Base-by-base conservation (phyloP, 2,329 filamentous ascomycete species). In the Xylaria sp. region DNA sequence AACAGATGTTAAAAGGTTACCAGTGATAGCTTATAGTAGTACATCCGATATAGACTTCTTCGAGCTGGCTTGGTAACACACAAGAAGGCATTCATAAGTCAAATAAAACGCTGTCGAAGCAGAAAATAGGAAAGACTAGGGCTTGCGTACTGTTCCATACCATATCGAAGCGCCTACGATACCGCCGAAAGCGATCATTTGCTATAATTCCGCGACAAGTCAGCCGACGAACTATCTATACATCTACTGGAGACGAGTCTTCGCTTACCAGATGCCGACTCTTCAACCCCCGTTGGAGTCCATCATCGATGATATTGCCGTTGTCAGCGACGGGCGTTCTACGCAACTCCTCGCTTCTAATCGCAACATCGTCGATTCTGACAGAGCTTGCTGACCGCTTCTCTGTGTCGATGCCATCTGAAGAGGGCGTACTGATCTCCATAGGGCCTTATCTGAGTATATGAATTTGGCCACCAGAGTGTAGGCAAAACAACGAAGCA, bases 141-240 rank as follows among this genome's bases (percentile, higher is more conserved):
- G 39, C 15, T 6, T 46, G 23, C 56, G 56, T 58, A 58, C 56
- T 0, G 77, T 78, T 9, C 77, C 73, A 58, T 74, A 76, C 74
- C 74, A 77, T 46, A 77, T 76, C 18, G 73, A 74, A 10, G 76
- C 75, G 2, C 76, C 75, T 4, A 78, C 74, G 2, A 78, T 72
- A 58, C 75, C 75, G 23, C 76, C 75, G 46, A 78, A 76, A 23
- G 75, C 73, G 28, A 78, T 77, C 75, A 77, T 78, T 74, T 76
- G 75, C 75, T 74, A n/a, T 57, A 2, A 28, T 46, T 34, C 32
- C 48, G 8, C 9, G 23, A 13, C 15, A 51, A 23, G 44, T 69
- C 20, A 67, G 56, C 37, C 15, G 4, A 32, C 39, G 23, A 34
- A 25, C 4, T 13, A 6, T 51, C 46, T 9, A 18, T 13, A 23